Percentiles rank a stretch among this genome's conserved stretches.
phyloP scores from a whole-genome alignment of 225 moss, liverwort and hornwort species.

The Bryum argenteum region DNA sequence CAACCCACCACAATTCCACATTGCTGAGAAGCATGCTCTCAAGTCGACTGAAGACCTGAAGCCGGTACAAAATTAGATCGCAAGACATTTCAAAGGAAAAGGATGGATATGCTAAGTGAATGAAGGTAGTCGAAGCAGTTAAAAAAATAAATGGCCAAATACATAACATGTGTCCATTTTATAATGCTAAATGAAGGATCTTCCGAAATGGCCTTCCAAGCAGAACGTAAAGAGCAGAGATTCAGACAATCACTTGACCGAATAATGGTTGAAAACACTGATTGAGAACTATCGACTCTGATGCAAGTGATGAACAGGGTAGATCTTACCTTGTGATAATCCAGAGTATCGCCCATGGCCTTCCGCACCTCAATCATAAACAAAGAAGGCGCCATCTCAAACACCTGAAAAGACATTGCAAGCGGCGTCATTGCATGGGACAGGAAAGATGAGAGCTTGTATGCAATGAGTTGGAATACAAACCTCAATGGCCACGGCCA shows the following conservation, averaged over 20 bases:
- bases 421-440: neutral
- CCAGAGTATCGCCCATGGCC: slow-evolving; percentile 30
- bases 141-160: neutral
- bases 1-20: neutral
- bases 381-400: slow-evolving; percentile 29
- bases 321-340: slow-evolving; percentile 34
- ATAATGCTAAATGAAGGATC: neutral
- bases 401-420: slow-evolving; percentile 16
- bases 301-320: neutral
- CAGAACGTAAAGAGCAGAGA: neutral
- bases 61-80: neutral
- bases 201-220: neutral
- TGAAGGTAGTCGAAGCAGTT: neutral
- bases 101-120: neutral
- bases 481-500: slow-evolving; percentile 36
- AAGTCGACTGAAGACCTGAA: neutral
- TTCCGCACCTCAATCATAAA: slow-evolving; percentile 33
- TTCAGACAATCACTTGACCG: neutral
- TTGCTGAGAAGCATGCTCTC: neutral
- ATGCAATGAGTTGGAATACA: neutral
- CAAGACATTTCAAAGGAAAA: neutral
- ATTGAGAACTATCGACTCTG: neutral
- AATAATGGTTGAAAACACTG: neutral
- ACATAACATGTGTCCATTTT: neutral
- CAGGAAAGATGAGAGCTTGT: neutral